phyloP scores from a whole-genome alignment of 2,329 filamentous ascomycete genomes.

The Fusarium nodosum region DNA sequence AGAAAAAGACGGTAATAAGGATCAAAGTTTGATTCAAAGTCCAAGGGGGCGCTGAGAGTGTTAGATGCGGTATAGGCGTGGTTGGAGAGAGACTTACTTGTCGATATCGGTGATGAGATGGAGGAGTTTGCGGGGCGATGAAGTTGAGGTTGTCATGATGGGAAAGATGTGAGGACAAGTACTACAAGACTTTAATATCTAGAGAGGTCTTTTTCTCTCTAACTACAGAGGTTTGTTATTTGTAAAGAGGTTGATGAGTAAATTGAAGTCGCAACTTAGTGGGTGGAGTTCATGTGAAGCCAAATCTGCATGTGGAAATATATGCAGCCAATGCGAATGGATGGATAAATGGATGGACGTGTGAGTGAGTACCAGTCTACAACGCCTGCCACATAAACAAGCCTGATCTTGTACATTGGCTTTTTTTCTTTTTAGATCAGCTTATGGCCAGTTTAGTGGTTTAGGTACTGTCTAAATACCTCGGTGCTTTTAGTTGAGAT shows the following conservation, averaged over 20 bases:
- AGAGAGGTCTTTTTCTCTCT: not conserved
- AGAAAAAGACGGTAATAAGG: conserved; percentile 63
- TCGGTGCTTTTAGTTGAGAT: not conserved
- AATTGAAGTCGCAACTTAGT: not conserved
- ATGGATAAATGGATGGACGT: not conserved
- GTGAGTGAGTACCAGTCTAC: not conserved
- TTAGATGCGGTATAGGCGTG: not conserved
- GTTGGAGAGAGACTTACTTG: conserved; percentile 54
- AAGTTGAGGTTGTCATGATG: conserved; percentile 30
- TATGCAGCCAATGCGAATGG: conserved; percentile 12
- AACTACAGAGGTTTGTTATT: too few species aligned
- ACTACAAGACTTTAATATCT: too few species aligned
- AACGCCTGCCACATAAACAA: not conserved
- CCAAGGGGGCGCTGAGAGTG: conserved; percentile 60
- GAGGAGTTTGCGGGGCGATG: conserved; percentile 49
- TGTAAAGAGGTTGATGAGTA: not conserved
- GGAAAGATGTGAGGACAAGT: not conserved
- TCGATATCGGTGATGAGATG: conserved; percentile 59
- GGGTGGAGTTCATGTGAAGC: not conserved
- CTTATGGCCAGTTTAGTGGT: not conserved
- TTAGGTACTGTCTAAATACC: not conserved
- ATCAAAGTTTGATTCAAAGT: conserved; percentile 55
- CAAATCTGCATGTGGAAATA: conserved; percentile 29
- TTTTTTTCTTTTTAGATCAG: not conserved
- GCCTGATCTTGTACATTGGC: not conserved